Base-by-base conservation (phyloP, 805 yeast genomes). In the Candida odintsovae region DNA sequence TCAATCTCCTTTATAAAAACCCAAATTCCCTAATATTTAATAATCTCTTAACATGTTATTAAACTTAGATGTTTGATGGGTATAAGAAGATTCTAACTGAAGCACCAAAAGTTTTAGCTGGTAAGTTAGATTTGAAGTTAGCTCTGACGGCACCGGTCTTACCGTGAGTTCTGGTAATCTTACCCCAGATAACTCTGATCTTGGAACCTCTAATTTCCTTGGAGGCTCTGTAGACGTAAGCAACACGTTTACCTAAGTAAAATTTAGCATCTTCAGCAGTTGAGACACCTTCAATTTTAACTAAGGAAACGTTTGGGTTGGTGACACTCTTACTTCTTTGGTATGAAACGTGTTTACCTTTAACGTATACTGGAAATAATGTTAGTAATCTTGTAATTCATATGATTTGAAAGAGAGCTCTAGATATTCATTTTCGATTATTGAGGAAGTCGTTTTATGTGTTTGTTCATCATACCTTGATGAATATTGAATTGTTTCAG, bases 111-210 rank as follows among this genome's bases (percentile, higher is more conserved):
- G 98, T 90, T 87, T 92, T 90, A 65, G 99, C 90, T 76, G 99
- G 99, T 72, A 94, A 85, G 90, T 94, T 94, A 77, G 86, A 82
- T 81, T 88, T 90, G 95, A 94, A 94, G 78, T 83, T 88, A 69
- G 99, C 98, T 80, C 99, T 92, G 65, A 94, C 97, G 63, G 88
- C 79, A 79, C 99, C 99, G 68, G 84, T 78, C 90, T 82, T 88
- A 76, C 99, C 99, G 86, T 94, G 99, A 65, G 97, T 80, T 85
- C 98, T 90, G 78, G 95, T 79, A 65, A 94, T 82, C 82, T 92
- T 92, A 76, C 99, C 99, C 99, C 99, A 94, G 80, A 94, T 90
- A 69, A 94, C 97, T 82, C 98, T 89, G 81, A 92, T 88, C 83
- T 94, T 92, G 67, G 98, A 78, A 75, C 98, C 98, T 85, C 96